Percentiles rank a stretch among this genome's conserved stretches.
phyloP scores from a whole-genome alignment of 1,284 basidiomycete species.

The Meira nashicola region DNA sequence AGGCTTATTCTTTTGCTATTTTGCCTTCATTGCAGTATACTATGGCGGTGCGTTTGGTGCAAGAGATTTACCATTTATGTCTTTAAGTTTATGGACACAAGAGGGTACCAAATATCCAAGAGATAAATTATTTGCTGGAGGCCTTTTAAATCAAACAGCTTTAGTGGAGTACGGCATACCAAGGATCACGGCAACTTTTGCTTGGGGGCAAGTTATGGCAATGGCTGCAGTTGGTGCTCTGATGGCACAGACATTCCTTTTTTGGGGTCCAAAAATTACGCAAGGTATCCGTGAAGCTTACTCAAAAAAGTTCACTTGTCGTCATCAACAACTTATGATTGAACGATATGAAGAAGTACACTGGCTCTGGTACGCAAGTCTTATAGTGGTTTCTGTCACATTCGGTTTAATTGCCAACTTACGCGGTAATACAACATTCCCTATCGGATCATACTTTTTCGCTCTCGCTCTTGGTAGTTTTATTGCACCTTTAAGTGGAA shows the following conservation, averaged over 20 bases:
- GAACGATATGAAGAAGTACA: conserved; percentile 44
- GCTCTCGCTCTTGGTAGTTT: conserved; percentile 21
- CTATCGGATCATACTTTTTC: conserved; percentile 25
- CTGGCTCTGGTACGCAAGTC: conserved; percentile 15
- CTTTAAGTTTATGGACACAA: conserved; percentile 21
- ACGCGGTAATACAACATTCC: conserved; percentile 41
- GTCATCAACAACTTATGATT: conserved; percentile 56
- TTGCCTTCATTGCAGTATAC: conserved; percentile 39
- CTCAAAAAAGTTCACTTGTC: conserved; percentile 53
- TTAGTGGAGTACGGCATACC: conserved; percentile 34
- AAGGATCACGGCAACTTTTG: conserved; percentile 56
- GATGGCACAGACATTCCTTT: conserved; percentile 62
- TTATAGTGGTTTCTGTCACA: too few relatives aligned
- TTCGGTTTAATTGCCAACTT: too few relatives aligned
- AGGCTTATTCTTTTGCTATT: conserved; percentile 34
- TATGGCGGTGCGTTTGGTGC: conserved; percentile 34
- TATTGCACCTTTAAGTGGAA: conserved; percentile 25
- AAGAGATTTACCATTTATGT: conserved; percentile 30
- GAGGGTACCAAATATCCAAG: conserved; percentile 55
- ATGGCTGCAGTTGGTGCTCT: conserved; percentile 58
- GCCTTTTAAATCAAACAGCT: conserved; percentile 24
- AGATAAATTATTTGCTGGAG: conserved; percentile 30
- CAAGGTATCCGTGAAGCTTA: neutral
- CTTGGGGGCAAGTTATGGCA: conserved; percentile 59
- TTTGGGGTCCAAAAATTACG: conserved; percentile 37